Conservation (phyloP, 73 alveolate genomes). For the Tetrahymena thermophila region DNA sequence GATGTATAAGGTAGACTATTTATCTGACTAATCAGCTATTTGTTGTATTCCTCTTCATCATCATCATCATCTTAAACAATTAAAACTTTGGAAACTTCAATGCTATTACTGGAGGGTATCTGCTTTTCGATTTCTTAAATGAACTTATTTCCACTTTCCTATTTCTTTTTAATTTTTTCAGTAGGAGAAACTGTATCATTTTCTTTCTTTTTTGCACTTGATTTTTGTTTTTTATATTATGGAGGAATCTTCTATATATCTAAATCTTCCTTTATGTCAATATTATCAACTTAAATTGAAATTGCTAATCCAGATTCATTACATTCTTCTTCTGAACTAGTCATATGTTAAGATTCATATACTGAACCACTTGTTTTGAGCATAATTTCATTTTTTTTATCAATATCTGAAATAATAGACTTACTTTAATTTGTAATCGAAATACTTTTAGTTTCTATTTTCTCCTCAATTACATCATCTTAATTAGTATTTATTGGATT, state of each 20-base stretch:
- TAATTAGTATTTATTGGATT: not conserved
- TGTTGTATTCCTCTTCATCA: not conserved
- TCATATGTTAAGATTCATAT: not conserved
- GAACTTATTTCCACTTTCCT: not conserved
- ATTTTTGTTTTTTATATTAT: not conserved
- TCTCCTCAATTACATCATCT: not conserved
- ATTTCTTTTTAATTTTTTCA: not conserved
- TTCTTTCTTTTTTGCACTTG: not conserved
- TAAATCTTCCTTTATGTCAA: not conserved
- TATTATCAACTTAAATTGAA: not conserved
- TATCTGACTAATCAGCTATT: not conserved
- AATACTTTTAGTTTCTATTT: not conserved
- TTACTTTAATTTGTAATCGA: not conserved
- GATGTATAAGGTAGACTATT: not conserved
- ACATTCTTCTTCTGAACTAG: not conserved
- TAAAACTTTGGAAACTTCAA: not conserved
- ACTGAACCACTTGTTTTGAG: not conserved
- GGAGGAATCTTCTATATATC: not conserved
- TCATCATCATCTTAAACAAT: not conserved
- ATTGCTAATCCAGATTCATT: not conserved
- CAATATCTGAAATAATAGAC: not conserved
- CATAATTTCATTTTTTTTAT: not conserved
- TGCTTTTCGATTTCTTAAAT: not conserved
- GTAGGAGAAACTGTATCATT: not conserved
- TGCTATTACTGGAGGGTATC: not conserved